Percentiles rank a stretch among this genome's conserved stretches.
Conservation (phyloP, 2,329 filamentous ascomycete genomes). For the Ophiocordyceps australis region DNA sequence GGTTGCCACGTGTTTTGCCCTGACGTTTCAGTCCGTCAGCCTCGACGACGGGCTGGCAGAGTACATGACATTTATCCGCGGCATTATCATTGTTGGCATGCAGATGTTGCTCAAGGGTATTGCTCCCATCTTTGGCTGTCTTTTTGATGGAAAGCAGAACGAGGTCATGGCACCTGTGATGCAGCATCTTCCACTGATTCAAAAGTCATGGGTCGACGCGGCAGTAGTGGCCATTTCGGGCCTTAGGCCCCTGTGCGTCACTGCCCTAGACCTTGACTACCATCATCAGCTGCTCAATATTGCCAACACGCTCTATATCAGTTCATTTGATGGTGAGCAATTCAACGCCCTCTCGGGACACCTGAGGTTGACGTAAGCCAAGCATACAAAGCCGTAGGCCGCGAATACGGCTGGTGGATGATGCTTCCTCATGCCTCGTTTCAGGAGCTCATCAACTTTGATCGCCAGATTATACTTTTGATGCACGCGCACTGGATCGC, state of each 20-base stretch:
- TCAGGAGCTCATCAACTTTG: constrained; percentile 26
- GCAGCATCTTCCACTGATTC: constrained; percentile 24
- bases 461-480: constrained; percentile 25
- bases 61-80: constrained; percentile 41
- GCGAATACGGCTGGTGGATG: constrained; percentile 40
- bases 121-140: constrained; percentile 29
- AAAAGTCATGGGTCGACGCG: constrained; percentile 23
- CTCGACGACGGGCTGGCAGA: constrained; percentile 40
- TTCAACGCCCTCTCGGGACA: not conserved
- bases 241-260: constrained; percentile 23
- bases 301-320: constrained; percentile 30
- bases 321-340: constrained; percentile 33
- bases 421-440: constrained; percentile 33
- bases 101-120: constrained; percentile 32
- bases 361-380: constrained; percentile 1
- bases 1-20: constrained; percentile 38
- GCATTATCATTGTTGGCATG: constrained; percentile 33
- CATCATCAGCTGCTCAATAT: constrained; percentile 24
- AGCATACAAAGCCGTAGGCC: constrained; percentile 31
- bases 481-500: constrained; percentile 36
- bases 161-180: constrained; percentile 24
- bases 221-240: constrained; percentile 23
- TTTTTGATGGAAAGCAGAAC: constrained; percentile 21
- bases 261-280: constrained; percentile 25
- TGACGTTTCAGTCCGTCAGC: constrained; percentile 39